Base-by-base conservation (phyloP, 2,329 filamentous ascomycete species). In the Verruconis gallopava region DNA sequence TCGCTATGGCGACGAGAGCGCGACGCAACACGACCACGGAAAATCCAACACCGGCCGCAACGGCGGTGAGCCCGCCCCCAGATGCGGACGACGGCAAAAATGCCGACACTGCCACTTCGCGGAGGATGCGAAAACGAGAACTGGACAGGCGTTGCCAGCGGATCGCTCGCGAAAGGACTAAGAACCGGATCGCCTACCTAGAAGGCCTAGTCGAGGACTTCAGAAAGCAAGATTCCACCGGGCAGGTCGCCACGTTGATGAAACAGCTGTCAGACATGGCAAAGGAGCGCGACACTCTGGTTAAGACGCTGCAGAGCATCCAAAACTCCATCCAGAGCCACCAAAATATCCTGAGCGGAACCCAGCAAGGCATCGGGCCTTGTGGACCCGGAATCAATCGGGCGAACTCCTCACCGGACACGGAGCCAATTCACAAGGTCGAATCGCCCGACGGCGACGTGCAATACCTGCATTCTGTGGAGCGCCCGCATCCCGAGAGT, bases 131-230 rank as follows among this genome's bases (percentile, higher is more conserved):
- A 30, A 47, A 47, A 20, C 25, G 45, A 5, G 38, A 47, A 25
- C 18, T 42, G 3, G 45, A 47, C 30, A 25, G 45, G 21, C 9
- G 35, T 17, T 41, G 33, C 20, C 45, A 47, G 37, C 42, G 45
- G 4, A 19, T 37, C 3, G 42, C 43, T 6, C 28, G 45, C 9
- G 42, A 45, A 20, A 28, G 38, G 21, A 47, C 42, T 9, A 45
- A 43, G 18, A 37, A 37, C n/a, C 43, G 35, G 5, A 41, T 47
- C 12, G 43, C 45, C 17, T 28, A 41, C 22, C 45, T 47, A 12
- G 45, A 47, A 34, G 38, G 21, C 2, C 43, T 47, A 13, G 45
- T 47, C 11, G 43, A 45, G 18, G 43, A 43, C 18, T 45, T 45
- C 17, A 21, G 21, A n/a, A 40, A 36, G 15, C 30, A 34, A 15